phyloP scores from a whole-genome alignment of 2,329 filamentous ascomycete genomes.

The Emericellopsis atlantica region DNA sequence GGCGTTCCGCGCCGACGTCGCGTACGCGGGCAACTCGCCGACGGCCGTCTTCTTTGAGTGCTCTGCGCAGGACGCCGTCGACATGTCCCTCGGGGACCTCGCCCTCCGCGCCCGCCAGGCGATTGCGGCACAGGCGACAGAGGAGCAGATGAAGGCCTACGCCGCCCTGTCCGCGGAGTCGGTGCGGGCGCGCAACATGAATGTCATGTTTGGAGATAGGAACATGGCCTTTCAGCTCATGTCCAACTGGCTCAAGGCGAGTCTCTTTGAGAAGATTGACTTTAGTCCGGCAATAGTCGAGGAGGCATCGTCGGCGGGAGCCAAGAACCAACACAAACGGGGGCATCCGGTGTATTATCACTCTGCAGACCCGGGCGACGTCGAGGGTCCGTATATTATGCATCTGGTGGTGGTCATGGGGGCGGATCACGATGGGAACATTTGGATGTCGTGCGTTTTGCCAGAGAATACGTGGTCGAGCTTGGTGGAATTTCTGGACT shows the following conservation, averaged over 20 bases:
- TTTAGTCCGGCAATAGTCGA: constrained; percentile 5
- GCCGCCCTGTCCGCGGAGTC: constrained; percentile 3
- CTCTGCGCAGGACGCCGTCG: background rate
- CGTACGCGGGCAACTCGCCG: constrained; percentile 1
- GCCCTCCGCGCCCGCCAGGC: constrained; percentile 5
- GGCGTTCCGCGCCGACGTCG: background rate
- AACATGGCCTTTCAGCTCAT: constrained; percentile 6
- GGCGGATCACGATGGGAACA: background rate
- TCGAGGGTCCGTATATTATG: background rate
- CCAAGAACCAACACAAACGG: background rate
- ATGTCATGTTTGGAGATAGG: constrained; percentile 3
- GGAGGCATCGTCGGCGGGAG: background rate
- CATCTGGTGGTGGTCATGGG: background rate
- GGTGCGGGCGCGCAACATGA: constrained; percentile 4
- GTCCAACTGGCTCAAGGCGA: constrained; percentile 8
- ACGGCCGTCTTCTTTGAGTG: background rate
- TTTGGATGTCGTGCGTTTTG: background rate
- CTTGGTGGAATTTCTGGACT: background rate
- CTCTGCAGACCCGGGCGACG: background rate
- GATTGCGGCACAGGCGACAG: constrained; percentile 6
- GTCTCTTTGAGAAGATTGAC: constrained; percentile 6
- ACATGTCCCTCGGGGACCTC: constrained; percentile 5
- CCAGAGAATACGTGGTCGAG: background rate
- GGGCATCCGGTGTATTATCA: background rate
- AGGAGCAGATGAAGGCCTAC: constrained; percentile 7